phyloP scores from a whole-genome alignment of 2,329 filamentous ascomycete genomes.

The Diaporthe citriasiana region DNA sequence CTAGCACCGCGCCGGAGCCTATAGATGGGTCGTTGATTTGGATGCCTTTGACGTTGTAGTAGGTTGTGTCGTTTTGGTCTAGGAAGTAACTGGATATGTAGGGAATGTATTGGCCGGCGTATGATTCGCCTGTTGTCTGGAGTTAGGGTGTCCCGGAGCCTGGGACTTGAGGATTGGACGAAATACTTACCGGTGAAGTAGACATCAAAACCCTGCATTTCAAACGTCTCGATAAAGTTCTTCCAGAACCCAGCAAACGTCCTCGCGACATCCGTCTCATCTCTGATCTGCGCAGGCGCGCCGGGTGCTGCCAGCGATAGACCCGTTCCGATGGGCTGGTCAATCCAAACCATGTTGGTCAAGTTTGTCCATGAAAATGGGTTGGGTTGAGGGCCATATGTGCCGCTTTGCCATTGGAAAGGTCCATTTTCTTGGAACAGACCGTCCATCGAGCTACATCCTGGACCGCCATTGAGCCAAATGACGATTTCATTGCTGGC shows the following conservation, averaged over 20 bases:
- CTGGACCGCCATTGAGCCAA: conserved; percentile 71
- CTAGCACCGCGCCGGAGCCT: conserved; percentile 60
- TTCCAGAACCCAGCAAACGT: conserved; percentile 82
- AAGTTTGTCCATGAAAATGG: conserved; percentile 78
- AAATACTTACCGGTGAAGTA: conserved; percentile 70
- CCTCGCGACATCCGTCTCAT: conserved; percentile 74
- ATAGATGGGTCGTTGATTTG: conserved; percentile 78
- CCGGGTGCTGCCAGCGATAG: conserved; percentile 68
- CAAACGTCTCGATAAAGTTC: conserved; percentile 78
- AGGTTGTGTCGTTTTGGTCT: conserved; percentile 71
- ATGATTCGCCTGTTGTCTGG: conserved; percentile 62
- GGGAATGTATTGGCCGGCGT: conserved; percentile 70
- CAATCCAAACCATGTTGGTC: conserved; percentile 81
- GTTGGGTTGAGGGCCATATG: conserved; percentile 71
- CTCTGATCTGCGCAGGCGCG: conserved; percentile 69
- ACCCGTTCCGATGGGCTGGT: conserved; percentile 74
- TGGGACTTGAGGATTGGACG: neutral
- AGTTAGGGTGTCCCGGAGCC: neutral
- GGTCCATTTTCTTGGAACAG: conserved; percentile 81
- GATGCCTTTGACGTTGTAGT: conserved; percentile 76
- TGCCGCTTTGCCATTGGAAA: conserved; percentile 77
- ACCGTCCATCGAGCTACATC: conserved; percentile 72
- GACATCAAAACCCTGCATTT: conserved; percentile 72
- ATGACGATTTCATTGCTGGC: conserved; percentile 72
- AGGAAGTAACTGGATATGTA: conserved; percentile 81